Percentiles rank a stretch among this genome's conserved stretches.
phyloP scores from a whole-genome alignment of 345 rosid species.

The Camelina laxa region DNA sequence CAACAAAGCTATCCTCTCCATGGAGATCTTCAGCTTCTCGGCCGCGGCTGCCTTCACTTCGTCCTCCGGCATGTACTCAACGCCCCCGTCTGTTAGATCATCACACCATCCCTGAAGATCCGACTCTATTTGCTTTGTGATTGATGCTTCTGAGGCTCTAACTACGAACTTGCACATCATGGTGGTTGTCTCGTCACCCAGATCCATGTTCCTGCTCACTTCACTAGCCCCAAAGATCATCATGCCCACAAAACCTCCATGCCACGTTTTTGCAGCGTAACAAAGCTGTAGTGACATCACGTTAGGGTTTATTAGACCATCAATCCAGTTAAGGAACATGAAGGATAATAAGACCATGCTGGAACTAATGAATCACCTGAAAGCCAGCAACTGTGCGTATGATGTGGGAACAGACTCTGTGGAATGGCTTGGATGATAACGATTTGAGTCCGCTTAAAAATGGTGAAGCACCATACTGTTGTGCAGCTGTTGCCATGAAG shows the following conservation, averaged over 20 bases:
- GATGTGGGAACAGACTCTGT: slow-evolving; percentile 88
- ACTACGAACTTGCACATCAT: slow-evolving; percentile 98
- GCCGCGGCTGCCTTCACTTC: slow-evolving; percentile 90
- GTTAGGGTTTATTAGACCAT: slow-evolving; percentile 23
- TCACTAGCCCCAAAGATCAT: slow-evolving; percentile 99
- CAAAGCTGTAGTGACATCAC: slow-evolving; percentile 65
- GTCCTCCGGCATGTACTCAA: slow-evolving; percentile 97
- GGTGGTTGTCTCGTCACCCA: slow-evolving; percentile 95
- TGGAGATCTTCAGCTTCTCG: slow-evolving; percentile 87
- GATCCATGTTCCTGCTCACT: slow-evolving; percentile 95
- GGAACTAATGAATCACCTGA: slow-evolving; percentile 61
- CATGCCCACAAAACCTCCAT: slow-evolving; percentile 91
- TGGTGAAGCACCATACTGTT: slow-evolving; percentile 95
- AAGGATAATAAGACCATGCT: neutral
- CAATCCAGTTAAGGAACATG: slow-evolving; percentile 18
- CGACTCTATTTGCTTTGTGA: slow-evolving; percentile 91
- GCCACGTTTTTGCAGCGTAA: slow-evolving; percentile 97
- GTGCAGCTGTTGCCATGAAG: slow-evolving; percentile 98
- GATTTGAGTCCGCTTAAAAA: slow-evolving; percentile 90
- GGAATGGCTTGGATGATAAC: slow-evolving; percentile 91
- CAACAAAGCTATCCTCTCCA: slow-evolving; percentile 90
- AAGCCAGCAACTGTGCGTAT: slow-evolving; percentile 97
- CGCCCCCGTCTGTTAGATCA: slow-evolving; percentile 92
- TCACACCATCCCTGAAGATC: slow-evolving; percentile 95
- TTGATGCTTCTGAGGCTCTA: slow-evolving; percentile 93